These are phyloP conservation scores for Hericium erinaceus DNA, from an alignment of 768 basidiomycete species.

Conservation along the genomic window DNA sequence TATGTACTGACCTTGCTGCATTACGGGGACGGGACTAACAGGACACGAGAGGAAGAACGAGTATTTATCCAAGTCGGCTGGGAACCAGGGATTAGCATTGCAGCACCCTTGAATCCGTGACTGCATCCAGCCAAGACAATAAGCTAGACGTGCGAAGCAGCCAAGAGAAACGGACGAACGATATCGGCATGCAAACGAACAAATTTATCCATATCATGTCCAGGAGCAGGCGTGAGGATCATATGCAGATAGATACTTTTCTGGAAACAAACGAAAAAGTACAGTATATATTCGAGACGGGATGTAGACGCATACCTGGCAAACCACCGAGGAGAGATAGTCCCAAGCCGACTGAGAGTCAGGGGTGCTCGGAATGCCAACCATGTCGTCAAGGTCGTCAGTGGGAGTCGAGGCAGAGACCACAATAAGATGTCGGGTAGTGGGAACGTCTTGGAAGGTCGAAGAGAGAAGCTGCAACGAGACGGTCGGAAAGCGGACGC, in stretches of 20 bases:
- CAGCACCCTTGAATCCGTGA: conserved; percentile 6
- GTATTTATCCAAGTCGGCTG: conserved; percentile 4
- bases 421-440: conserved; percentile 14
- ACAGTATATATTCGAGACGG: conserved; percentile 3
- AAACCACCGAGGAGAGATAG: conserved; percentile 4
- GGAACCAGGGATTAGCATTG: conserved; percentile 9
- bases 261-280: background rate
- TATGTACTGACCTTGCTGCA: background rate
- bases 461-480: conserved; percentile 6
- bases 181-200: conserved; percentile 8
- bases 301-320: conserved; percentile 5
- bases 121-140: background rate
- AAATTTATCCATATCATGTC: conserved; percentile 3
- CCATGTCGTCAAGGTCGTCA: conserved; percentile 4
- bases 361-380: conserved; percentile 6
- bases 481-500: background rate
- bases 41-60: conserved; percentile 9
- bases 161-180: conserved; percentile 1
- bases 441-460: conserved; percentile 4
- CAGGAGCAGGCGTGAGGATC: conserved; percentile 11
- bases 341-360: conserved; percentile 5
- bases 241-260: conserved; percentile 15
- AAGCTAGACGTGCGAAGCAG: background rate
- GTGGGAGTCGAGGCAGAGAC: conserved; percentile 13
- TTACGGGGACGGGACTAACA: background rate